Conservation (phyloP, 306 rosid species). For the Rosa rugosa region DNA sequence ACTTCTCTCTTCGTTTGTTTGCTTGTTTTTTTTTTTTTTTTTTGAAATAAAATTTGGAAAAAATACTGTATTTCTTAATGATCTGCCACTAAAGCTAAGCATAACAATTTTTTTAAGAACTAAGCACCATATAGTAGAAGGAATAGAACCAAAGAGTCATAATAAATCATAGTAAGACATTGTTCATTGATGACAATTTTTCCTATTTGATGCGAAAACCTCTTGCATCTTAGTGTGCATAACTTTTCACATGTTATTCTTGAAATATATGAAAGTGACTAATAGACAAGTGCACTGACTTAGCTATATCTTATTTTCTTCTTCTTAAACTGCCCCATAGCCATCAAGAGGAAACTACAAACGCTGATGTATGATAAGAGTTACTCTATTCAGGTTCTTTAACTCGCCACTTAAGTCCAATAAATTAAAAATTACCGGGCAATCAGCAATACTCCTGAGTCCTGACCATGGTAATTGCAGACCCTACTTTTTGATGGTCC, state of each 20-base stretch:
- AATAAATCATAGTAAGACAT: not conserved
- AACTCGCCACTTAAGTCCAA: conserved; percentile 65
- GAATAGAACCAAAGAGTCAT: not conserved
- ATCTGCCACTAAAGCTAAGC: not conserved
- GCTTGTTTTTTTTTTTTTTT: too few species aligned
- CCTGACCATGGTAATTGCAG: conserved; percentile 72
- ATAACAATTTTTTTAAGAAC: not conserved
- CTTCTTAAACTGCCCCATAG: too few species aligned
- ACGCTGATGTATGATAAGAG: not conserved
- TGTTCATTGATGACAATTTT: not conserved
- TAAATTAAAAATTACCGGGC: conserved; percentile 56
- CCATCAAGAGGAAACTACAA: not conserved
- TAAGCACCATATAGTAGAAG: not conserved
- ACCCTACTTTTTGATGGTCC: conserved; percentile 69
- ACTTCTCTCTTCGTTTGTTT: not conserved
- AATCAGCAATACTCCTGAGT: conserved; percentile 59
- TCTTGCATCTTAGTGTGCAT: not conserved
- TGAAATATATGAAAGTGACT: not conserved
- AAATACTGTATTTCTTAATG: too few species aligned
- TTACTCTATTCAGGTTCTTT: not conserved
- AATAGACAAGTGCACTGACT: not conserved
- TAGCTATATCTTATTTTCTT: too few species aligned
- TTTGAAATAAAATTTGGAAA: too few species aligned
- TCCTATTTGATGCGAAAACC: too few species aligned
- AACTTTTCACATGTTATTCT: not conserved